Evolutionary conservation across 2,329 filamentous ascomycete species (phyloP).

Genomic region (Chalara sp.): DNA sequence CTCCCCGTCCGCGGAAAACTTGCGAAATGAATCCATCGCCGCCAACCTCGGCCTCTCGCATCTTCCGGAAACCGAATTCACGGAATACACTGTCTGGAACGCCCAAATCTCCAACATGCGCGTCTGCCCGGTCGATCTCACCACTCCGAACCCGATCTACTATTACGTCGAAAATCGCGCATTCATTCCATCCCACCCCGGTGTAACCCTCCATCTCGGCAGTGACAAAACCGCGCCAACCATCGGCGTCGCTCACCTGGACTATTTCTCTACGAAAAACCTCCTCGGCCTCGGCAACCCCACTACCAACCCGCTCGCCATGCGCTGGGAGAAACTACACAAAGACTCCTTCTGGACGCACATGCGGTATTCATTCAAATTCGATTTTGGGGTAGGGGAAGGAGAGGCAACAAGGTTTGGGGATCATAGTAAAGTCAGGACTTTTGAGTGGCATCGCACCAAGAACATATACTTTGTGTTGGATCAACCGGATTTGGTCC

Average conservation of each 20-base stretch:
- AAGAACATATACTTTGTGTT: neutral
- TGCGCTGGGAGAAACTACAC: neutral
- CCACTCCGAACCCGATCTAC: neutral
- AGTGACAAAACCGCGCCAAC: neutral
- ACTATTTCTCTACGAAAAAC: neutral
- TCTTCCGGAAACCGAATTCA: neutral
- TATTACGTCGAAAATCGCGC: neutral
- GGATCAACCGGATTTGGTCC: neutral
- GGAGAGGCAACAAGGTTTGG: neutral
- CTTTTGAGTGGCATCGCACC: neutral
- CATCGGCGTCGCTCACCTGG: neutral
- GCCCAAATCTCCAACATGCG: neutral
- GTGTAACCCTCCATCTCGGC: neutral
- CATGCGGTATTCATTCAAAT: neutral
- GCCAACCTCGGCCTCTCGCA: neutral
- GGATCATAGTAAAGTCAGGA: neutral
- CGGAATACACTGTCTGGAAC: neutral
- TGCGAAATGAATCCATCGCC: neutral
- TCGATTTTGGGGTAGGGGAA: neutral
- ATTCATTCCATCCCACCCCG: neutral
- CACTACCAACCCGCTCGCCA: neutral
- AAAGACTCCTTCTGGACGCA: neutral
- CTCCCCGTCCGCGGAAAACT: neutral
- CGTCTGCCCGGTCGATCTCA: neutral
- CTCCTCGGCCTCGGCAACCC: neutral